Evolutionary conservation across 306 rosid genomes (phyloP).

Genomic region (Corylus americana): DNA sequence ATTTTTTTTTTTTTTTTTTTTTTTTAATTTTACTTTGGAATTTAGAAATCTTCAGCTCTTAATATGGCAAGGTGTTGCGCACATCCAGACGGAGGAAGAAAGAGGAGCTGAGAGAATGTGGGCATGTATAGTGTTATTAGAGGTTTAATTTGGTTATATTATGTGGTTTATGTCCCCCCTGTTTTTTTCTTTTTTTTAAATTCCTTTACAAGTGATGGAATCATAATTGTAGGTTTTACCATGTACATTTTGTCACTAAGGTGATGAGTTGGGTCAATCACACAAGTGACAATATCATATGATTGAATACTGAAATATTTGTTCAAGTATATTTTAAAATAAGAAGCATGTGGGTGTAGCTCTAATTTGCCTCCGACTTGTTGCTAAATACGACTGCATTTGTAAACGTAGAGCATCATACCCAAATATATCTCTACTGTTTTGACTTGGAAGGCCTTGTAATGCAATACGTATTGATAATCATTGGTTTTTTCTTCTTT

Average conservation of each 20-base stretch:
- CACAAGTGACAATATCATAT: constrained; percentile 31
- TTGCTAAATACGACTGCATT: too few relatives aligned
- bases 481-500: too few relatives aligned
- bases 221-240: constrained; percentile 21
- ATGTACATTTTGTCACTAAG: constrained; percentile 41
- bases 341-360: constrained; percentile 3
- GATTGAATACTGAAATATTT: constrained; percentile 33
- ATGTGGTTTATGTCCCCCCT: background rate
- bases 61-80: background rate
- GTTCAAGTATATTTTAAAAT: constrained; percentile 18
- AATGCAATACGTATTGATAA: too few relatives aligned
- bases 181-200: background rate
- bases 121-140: constrained; percentile 15
- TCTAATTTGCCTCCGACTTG: background rate
- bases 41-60: constrained; percentile 12
- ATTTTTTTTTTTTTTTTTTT: background rate
- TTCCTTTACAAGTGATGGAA: constrained; percentile 23
- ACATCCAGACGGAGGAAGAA: background rate
- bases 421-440: too few relatives aligned
- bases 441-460: too few relatives aligned
- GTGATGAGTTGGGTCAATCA: constrained; percentile 36
- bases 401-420: too few relatives aligned
- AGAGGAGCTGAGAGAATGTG: background rate
- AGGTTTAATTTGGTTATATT: constrained; percentile 21
- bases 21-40: constrained; percentile 8